Evolutionary conservation across 2,329 filamentous ascomycete species (phyloP).

Genomic region (Blumeria hordei): DNA sequence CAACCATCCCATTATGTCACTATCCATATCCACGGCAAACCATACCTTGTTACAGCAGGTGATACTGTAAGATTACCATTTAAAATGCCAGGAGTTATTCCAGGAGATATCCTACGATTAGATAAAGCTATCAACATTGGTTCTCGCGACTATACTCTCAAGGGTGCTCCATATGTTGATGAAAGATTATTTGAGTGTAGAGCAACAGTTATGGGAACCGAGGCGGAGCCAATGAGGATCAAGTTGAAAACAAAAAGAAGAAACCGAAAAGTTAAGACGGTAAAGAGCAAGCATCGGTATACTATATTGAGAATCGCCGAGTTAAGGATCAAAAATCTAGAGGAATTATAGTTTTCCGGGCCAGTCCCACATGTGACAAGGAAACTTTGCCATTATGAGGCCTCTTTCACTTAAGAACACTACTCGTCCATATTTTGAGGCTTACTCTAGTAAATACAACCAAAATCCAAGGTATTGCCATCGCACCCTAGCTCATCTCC

Average conservation of each 20-base stretch:
- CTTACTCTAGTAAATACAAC: too few species aligned
- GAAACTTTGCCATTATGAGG: too few species aligned
- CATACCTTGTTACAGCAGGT: slow-evolving; percentile 57
- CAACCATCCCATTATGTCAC: slow-evolving; percentile 61
- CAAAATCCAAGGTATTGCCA: too few species aligned
- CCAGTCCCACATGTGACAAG: too few species aligned
- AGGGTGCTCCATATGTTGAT: slow-evolving; percentile 61
- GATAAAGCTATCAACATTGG: slow-evolving; percentile 68
- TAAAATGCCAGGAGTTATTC: slow-evolving; percentile 47
- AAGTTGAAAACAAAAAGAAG: slow-evolving; percentile 67
- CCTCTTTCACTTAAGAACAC: too few species aligned
- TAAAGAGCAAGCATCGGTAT: slow-evolving; percentile 75
- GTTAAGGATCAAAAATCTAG: slow-evolving; percentile 25
- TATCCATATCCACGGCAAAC: slow-evolving; percentile 52
- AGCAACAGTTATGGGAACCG: slow-evolving; percentile 61
- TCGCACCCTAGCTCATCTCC: too few species aligned
- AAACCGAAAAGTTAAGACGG: slow-evolving; percentile 46
- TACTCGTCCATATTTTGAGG: too few species aligned
- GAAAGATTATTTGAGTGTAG: slow-evolving; percentile 66
- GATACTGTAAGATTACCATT: slow-evolving; percentile 59
- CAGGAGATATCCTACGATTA: slow-evolving; percentile 69
- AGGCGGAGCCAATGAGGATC: slow-evolving; percentile 52
- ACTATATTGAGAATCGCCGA: slow-evolving; percentile 72
- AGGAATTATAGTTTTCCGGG: slow-evolving; percentile 10
- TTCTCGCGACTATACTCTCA: slow-evolving; percentile 73